phyloP scores from a whole-genome alignment of 805 yeast genomes.

The Myxozyma sirexii region DNA sequence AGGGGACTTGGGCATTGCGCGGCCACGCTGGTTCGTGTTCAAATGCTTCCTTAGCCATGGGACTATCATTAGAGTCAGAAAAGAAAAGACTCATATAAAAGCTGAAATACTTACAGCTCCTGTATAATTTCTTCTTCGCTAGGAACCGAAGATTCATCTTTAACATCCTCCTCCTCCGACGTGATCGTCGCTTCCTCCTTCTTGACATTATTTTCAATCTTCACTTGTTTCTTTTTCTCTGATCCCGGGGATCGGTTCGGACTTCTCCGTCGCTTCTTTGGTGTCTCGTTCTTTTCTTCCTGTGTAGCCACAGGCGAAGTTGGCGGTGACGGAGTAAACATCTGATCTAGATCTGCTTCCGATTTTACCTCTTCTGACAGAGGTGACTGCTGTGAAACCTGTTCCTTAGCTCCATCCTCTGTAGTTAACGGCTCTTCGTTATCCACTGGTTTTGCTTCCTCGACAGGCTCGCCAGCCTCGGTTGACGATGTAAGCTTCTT shows the following conservation, averaged over 20 bases:
- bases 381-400: not conserved
- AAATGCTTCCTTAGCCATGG: constrained; percentile 4
- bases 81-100: not conserved
- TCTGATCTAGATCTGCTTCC: not conserved
- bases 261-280: constrained; percentile 1
- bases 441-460: not conserved
- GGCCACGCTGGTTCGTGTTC: constrained; percentile 16
- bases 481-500: not conserved
- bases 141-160: not conserved
- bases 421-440: not conserved
- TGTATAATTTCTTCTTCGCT: constrained; percentile 16
- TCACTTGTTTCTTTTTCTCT: not conserved
- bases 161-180: not conserved
- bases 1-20: constrained; percentile 24
- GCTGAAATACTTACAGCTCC: constrained; percentile 11
- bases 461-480: not conserved
- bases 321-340: not conserved
- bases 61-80: not conserved
- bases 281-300: not conserved
- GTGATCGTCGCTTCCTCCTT: not conserved
- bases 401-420: not conserved
- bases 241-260: not conserved
- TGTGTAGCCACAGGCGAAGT: not conserved
- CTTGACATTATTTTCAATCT: not conserved
- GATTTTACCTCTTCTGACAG: constrained; percentile 1